Percentiles rank a stretch among this genome's conserved stretches.
Conservation (phyloP, 352 stramenopile genomes). For the Discostella stelligera region DNA sequence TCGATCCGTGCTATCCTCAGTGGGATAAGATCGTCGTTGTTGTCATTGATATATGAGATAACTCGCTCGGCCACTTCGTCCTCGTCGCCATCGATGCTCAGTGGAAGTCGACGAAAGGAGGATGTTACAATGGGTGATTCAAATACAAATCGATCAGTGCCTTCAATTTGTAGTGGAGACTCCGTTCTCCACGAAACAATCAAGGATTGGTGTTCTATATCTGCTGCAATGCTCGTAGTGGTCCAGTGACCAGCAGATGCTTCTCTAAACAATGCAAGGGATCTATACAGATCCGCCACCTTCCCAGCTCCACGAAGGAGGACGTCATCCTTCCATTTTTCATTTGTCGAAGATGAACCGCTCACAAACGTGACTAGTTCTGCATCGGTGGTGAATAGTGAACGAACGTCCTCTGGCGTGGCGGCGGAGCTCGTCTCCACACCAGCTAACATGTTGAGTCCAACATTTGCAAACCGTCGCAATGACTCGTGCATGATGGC, state of each 20-base stretch:
- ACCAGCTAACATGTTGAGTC: conserved; percentile 24
- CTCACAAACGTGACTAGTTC: conserved; percentile 11
- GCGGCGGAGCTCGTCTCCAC: not conserved
- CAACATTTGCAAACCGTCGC: conserved; percentile 18
- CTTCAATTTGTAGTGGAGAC: conserved; percentile 38
- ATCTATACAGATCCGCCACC: conserved; percentile 51
- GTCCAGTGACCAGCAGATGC: conserved; percentile 45
- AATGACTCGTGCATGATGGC: conserved; percentile 28
- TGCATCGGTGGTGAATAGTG: conserved; percentile 35
- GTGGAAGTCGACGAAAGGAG: conserved; percentile 14
- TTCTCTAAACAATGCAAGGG: conserved; percentile 42
- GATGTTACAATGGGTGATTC: conserved; percentile 22
- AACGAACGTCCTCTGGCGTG: conserved; percentile 13
- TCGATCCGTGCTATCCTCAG: conserved; percentile 32
- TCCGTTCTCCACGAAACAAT: conserved; percentile 26
- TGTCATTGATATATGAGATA: conserved; percentile 22
- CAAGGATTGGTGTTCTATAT: conserved; percentile 6
- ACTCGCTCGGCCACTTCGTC: conserved; percentile 19
- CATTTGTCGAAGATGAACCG: not conserved
- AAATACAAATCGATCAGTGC: conserved; percentile 36
- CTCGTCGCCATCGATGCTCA: conserved; percentile 30
- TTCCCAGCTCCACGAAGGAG: conserved; percentile 36
- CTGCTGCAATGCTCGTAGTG: conserved; percentile 15
- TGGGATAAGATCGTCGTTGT: conserved; percentile 5
- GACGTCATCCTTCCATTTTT: conserved; percentile 8